Percentiles rank a stretch among this genome's conserved stretches.
Evolutionary conservation across 192 early-diverging fungal species (phyloP).

Genomic region (Backusella sp.): DNA sequence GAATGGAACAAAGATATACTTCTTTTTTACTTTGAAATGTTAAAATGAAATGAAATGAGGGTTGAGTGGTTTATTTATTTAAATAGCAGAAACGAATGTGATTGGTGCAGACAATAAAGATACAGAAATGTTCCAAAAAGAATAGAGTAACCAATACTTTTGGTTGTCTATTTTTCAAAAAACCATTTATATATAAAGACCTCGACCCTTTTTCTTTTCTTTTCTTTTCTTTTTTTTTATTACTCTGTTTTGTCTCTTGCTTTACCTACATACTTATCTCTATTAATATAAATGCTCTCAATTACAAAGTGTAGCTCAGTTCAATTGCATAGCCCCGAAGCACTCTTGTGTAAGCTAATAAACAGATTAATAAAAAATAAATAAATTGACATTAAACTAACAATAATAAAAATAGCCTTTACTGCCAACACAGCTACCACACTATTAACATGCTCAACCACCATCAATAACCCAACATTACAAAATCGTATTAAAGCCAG

Average conservation of each 20-base stretch:
- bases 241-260: not conserved
- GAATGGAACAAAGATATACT: not conserved
- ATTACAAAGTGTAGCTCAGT: constrained; percentile 14
- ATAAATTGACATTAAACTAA: not conserved
- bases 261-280: not conserved
- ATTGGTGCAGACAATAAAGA: not conserved
- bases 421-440: constrained; percentile 16
- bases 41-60: not conserved
- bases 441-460: constrained; percentile 11
- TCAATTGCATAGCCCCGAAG: constrained; percentile 14
- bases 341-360: constrained; percentile 22
- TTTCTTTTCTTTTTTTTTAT: not conserved
- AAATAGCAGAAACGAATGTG: not conserved
- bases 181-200: not conserved
- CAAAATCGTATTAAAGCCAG: constrained; percentile 1
- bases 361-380: not conserved
- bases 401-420: constrained; percentile 4
- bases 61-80: not conserved
- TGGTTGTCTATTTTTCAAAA: not conserved
- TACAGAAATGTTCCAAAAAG: constrained; percentile 3
- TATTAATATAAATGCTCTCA: not conserved
- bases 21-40: not conserved
- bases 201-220: not conserved
- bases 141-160: not conserved
- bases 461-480: constrained; percentile 16